Conservation (phyloP, 2,329 filamentous ascomycete species). For the Leptoxyphium fumago region DNA sequence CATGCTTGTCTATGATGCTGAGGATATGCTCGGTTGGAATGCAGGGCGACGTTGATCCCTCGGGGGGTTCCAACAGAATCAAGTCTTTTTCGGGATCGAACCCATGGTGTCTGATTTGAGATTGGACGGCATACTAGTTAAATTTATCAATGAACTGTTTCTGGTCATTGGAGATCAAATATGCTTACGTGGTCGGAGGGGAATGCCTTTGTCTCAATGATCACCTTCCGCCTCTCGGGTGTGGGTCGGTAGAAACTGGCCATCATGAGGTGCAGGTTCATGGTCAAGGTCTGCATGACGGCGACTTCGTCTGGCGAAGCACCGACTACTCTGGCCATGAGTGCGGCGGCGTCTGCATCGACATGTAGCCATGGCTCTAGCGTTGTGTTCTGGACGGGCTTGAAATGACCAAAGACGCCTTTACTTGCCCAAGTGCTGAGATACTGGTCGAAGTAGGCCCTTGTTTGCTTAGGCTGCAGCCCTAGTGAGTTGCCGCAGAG, state of each 20-base stretch:
- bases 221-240: constrained; percentile 55
- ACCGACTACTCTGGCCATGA: constrained; percentile 61
- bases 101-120: constrained; percentile 59
- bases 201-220: constrained; percentile 82
- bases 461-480: constrained; percentile 58
- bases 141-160: not conserved
- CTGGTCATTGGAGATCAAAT: not conserved
- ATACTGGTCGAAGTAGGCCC: constrained; percentile 53
- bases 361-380: constrained; percentile 63
- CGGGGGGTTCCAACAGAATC: constrained; percentile 54
- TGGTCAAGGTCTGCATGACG: constrained; percentile 76
- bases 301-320: constrained; percentile 60
- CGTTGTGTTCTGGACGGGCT: constrained; percentile 49
- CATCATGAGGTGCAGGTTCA: constrained; percentile 69
- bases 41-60: constrained; percentile 34
- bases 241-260: constrained; percentile 69
- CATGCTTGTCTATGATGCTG: constrained; percentile 58
- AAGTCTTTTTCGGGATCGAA: constrained; percentile 53
- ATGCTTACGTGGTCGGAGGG: constrained; percentile 61
- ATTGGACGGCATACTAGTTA: constrained; percentile 64
- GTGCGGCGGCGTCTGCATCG: constrained; percentile 55
- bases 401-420: constrained; percentile 75
- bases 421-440: constrained; percentile 73
- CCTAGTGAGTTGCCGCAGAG: constrained; percentile 85
- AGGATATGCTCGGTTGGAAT: constrained; percentile 60